phyloP scores from a whole-genome alignment of 345 rosid species.

The Gossypium arboreum region DNA sequence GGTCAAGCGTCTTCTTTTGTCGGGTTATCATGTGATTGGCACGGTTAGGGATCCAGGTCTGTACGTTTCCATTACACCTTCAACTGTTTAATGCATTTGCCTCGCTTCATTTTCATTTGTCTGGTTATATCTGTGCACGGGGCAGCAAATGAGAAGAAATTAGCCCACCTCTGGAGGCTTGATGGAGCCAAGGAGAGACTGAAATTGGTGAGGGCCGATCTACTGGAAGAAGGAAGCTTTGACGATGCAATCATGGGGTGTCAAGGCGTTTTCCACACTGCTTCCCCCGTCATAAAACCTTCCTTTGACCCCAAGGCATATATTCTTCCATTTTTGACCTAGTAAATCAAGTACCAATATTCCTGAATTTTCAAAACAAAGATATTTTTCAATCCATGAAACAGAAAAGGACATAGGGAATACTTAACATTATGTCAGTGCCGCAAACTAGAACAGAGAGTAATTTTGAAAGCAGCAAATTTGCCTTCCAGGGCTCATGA shows the following conservation, averaged over 20 bases:
- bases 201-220: slow-evolving; percentile 61
- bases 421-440: not conserved
- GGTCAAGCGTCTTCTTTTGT: slow-evolving; percentile 66
- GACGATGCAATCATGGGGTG: slow-evolving; percentile 72
- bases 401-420: not conserved
- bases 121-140: not conserved
- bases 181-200: slow-evolving; percentile 91
- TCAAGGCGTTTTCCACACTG: slow-evolving; percentile 89
- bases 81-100: not conserved
- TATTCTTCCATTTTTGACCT: not conserved
- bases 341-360: too few relatives aligned
- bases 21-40: slow-evolving; percentile 80
- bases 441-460: not conserved
- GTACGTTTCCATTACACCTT: not conserved
- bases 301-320: slow-evolving; percentile 81
- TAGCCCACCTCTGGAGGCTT: slow-evolving; percentile 66
- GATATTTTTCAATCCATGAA: not conserved
- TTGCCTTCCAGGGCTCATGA: too few relatives aligned
- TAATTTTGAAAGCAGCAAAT: not conserved
- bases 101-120: not conserved
- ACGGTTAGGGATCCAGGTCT: slow-evolving; percentile 83
- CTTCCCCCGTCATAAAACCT: slow-evolving; percentile 80
- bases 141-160: slow-evolving; percentile 63
- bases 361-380: not conserved
- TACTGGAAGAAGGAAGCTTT: slow-evolving; percentile 77